phyloP scores from a whole-genome alignment of 768 basidiomycete species.

The Auriculariales sp. region DNA sequence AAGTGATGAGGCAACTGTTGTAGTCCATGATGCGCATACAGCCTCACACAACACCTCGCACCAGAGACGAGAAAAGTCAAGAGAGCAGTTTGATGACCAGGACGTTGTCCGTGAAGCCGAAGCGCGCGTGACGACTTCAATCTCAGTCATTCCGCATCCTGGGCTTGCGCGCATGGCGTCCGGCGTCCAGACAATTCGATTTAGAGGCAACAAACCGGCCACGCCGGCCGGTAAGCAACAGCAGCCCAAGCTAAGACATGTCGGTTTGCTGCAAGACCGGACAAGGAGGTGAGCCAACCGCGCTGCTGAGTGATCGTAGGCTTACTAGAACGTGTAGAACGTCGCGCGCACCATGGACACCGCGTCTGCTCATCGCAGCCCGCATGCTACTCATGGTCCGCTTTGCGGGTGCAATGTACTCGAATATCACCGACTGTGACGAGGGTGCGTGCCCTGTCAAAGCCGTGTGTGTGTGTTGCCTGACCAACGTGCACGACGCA shows the following conservation, averaged over 20 bases:
- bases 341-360: conserved; percentile 69
- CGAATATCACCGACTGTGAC: conserved; percentile 89
- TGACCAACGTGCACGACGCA: conserved; percentile 18
- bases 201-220: conserved; percentile 15
- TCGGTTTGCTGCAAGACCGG: conserved; percentile 67
- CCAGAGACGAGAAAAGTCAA: too few relatives aligned
- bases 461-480: background rate
- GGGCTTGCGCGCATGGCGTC: conserved; percentile 4
- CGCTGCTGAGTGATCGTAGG: background rate
- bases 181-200: conserved; percentile 19
- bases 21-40: too few relatives aligned
- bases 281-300: conserved; percentile 39
- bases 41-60: too few relatives aligned
- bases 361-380: conserved; percentile 71
- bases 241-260: conserved; percentile 26
- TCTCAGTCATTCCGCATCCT: too few relatives aligned
- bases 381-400: conserved; percentile 73
- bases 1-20: too few relatives aligned
- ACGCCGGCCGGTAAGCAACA: conserved; percentile 3
- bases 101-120: too few relatives aligned
- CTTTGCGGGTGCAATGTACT: conserved; percentile 82
- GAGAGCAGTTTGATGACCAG: too few relatives aligned
- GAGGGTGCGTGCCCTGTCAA: conserved; percentile 49
- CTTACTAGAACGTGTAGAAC: conserved; percentile 26
- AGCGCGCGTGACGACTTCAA: too few relatives aligned